Conservation (phyloP, 176 grass and related monocot species). For the Juncus effusus region DNA sequence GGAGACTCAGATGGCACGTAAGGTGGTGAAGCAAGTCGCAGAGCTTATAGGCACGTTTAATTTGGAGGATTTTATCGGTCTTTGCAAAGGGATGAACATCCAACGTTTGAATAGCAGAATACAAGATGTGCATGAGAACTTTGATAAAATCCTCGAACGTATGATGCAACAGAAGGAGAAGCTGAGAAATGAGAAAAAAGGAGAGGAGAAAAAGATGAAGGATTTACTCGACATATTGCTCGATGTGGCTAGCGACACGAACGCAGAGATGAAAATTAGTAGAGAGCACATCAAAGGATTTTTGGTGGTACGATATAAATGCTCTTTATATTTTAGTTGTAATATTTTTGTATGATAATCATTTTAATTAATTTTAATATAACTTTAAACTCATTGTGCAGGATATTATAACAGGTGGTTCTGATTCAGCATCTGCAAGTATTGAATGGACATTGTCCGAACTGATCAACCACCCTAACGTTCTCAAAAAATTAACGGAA, state of each 20-base stretch:
- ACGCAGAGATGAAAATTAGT: slow-evolving; percentile 54
- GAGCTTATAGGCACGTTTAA: slow-evolving; percentile 67
- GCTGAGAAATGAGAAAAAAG: not conserved
- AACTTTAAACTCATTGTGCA: not conserved
- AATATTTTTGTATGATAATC: no score
- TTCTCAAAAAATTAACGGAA: slow-evolving; percentile 27
- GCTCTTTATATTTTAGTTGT: no score
- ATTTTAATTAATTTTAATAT: no score
- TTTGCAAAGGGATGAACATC: slow-evolving; percentile 48
- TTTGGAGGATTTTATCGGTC: slow-evolving; percentile 48
- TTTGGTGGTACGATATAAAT: slow-evolving; percentile 42
- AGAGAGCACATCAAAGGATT: slow-evolving; percentile 68
- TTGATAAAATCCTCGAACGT: slow-evolving; percentile 58
- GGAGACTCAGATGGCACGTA: slow-evolving; percentile 39
- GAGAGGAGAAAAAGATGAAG: slow-evolving; percentile 20
- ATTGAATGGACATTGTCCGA: slow-evolving; percentile 68
- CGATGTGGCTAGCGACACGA: slow-evolving; percentile 39
- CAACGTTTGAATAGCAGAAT: slow-evolving; percentile 53
- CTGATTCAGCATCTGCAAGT: slow-evolving; percentile 55
- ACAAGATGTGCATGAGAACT: slow-evolving; percentile 39
- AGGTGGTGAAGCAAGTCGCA: slow-evolving; percentile 46
- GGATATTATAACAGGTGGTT: slow-evolving; percentile 70
- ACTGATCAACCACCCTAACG: slow-evolving; percentile 57
- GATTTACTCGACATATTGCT: slow-evolving; percentile 70
- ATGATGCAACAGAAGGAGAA: slow-evolving; percentile 52